Percentiles rank a stretch among this genome's conserved stretches.
These are phyloP conservation scores for Hanseniaspora singularis DNA, from an alignment of 805 yeast genomes.

Conservation along the genomic window DNA sequence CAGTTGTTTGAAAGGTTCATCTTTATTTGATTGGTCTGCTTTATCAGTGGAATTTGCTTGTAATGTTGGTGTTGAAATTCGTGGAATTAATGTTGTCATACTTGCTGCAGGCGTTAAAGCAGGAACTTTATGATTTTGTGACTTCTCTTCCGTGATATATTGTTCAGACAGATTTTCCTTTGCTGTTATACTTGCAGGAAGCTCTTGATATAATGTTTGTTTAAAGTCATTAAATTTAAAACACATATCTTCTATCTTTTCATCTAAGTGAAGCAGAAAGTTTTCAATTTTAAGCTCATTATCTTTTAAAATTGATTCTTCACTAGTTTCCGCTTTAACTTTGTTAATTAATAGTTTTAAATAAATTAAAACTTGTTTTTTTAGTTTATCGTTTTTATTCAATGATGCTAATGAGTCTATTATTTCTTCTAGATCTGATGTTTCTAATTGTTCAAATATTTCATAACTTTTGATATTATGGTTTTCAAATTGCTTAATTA, in stretches of 20 bases:
- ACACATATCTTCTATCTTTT: conserved; percentile 10
- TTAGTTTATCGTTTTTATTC: background rate
- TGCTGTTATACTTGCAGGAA: background rate
- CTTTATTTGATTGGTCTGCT: no score
- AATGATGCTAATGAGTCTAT: background rate
- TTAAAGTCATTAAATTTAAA: conserved; percentile 14
- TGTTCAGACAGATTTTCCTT: no score
- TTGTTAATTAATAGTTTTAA: conserved; percentile 7
- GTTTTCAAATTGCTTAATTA: conserved; percentile 6
- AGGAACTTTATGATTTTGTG: no score
- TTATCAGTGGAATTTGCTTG: no score
- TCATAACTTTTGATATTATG: conserved; percentile 5
- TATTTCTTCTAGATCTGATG: conserved; percentile 3
- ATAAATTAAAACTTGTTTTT: background rate
- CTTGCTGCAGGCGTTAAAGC: conserved; percentile 9
- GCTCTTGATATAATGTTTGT: conserved; percentile 3
- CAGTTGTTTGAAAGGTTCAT: conserved; percentile 69
- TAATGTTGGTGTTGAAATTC: conserved; percentile 1
- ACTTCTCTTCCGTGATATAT: no score
- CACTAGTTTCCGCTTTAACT: no score
- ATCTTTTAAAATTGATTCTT: no score
- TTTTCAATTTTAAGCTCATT: no score
- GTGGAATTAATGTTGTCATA: conserved; percentile 16
- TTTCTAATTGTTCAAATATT: conserved; percentile 4
- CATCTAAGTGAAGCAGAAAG: background rate